These are phyloP conservation scores for Flaveria bidentis DNA, from an alignment of 129 eudicot species.

Conservation along the genomic window DNA sequence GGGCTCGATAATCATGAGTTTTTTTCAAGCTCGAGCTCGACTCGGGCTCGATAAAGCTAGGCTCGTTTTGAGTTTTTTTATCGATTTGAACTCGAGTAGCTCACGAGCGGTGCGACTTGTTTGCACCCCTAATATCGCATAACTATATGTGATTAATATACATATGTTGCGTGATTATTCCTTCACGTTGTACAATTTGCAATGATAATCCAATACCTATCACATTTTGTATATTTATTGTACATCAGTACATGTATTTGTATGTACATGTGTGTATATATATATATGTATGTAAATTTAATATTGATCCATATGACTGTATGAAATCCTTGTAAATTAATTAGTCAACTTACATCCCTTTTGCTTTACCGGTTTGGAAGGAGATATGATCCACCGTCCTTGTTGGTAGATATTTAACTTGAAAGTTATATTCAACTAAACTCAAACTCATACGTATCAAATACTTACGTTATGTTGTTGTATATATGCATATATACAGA, in stretches of 20 bases:
- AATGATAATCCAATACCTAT: too few relatives aligned
- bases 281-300: background rate
- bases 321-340: background rate
- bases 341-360: constrained; percentile 6
- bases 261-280: background rate
- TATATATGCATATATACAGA: background rate
- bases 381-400: constrained; percentile 21
- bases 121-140: too few relatives aligned
- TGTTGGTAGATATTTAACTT: background rate
- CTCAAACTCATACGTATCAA: background rate
- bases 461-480: background rate
- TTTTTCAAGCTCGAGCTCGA: too few relatives aligned
- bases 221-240: too few relatives aligned
- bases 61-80: too few relatives aligned
- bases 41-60: too few relatives aligned
- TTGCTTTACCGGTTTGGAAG: constrained; percentile 13
- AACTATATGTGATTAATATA: too few relatives aligned
- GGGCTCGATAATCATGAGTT: too few relatives aligned
- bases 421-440: constrained; percentile 10
- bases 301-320: background rate
- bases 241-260: background rate
- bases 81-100: too few relatives aligned
- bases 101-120: too few relatives aligned
- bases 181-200: too few relatives aligned
- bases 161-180: too few relatives aligned